These are phyloP conservation scores for Crithidia sp. DNA, from an alignment of 208 protist species.

Conservation along the genomic window DNA sequence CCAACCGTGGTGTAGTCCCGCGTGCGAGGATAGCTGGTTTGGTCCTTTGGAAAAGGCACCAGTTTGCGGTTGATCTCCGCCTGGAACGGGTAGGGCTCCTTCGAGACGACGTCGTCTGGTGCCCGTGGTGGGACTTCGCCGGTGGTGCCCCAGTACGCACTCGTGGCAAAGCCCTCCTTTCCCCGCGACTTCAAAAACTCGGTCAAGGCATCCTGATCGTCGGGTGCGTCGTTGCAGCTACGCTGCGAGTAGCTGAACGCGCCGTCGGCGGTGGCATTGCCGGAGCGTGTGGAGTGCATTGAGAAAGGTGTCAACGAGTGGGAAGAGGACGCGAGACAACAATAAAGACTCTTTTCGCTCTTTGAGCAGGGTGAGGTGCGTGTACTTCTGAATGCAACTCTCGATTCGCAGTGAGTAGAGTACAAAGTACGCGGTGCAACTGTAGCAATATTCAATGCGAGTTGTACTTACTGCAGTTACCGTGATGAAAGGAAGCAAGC, in stretches of 20 bases:
- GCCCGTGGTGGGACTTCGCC: conserved; percentile 79
- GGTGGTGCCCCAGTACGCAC: conserved; percentile 85
- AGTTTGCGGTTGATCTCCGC: conserved; percentile 86
- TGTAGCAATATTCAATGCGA: too few relatives aligned
- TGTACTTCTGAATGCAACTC: too few relatives aligned
- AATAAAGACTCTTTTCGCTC: background rate
- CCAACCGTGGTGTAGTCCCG: conserved; percentile 75
- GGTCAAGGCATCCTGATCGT: conserved; percentile 55
- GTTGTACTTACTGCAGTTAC: too few relatives aligned
- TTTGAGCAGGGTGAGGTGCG: background rate
- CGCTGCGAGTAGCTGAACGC: conserved; percentile 49
- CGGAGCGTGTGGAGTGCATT: conserved; percentile 33
- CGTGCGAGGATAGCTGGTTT: conserved; percentile 77
- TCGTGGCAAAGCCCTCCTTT: conserved; percentile 72
- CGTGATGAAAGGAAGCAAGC: too few relatives aligned
- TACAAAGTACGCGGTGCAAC: too few relatives aligned
- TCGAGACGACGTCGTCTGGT: conserved; percentile 62
- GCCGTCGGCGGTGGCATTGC: conserved; percentile 34
- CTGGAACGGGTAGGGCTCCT: conserved; percentile 76
- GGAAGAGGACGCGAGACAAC: too few relatives aligned
- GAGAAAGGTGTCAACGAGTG: background rate
- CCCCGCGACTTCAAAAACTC: conserved; percentile 56
- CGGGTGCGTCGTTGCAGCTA: conserved; percentile 22
- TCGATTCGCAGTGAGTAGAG: too few relatives aligned
- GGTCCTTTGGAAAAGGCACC: conserved; percentile 76